Evolutionary conservation across 352 stramenopile genomes (phyloP).

Genomic region (Phytophthora lateralis): DNA sequence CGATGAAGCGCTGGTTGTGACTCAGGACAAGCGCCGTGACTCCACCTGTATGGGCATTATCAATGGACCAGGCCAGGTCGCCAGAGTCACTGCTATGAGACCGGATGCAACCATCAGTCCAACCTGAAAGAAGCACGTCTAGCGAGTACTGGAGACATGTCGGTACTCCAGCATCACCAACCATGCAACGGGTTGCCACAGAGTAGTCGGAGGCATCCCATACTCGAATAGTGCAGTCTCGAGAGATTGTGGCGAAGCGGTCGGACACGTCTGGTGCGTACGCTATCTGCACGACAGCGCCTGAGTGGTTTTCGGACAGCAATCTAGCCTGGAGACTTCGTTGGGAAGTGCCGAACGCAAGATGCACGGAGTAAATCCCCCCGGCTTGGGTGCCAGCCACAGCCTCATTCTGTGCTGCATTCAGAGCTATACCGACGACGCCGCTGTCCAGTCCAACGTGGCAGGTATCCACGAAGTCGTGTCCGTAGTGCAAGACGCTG

Average conservation of each 20-base stretch:
- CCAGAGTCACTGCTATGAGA: slow-evolving; percentile 88
- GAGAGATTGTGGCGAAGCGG: slow-evolving; percentile 88
- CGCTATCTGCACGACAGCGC: slow-evolving; percentile 72
- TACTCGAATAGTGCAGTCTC: slow-evolving; percentile 88
- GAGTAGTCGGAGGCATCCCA: slow-evolving; percentile 92
- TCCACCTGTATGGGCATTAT: slow-evolving; percentile 89
- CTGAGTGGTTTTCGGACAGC: slow-evolving; percentile 82
- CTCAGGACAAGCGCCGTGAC: slow-evolving; percentile 90
- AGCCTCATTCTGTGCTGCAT: slow-evolving; percentile 62
- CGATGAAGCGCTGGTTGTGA: slow-evolving; percentile 90
- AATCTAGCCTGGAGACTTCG: slow-evolving; percentile 26
- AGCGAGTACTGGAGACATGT: slow-evolving; percentile 87
- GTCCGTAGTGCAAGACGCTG: slow-evolving; percentile 80
- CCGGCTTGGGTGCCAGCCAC: slow-evolving; percentile 82
- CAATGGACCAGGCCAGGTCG: slow-evolving; percentile 87
- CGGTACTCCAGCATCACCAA: slow-evolving; percentile 64
- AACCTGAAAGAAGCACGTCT: slow-evolving; percentile 90
- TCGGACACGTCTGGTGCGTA: slow-evolving; percentile 86
- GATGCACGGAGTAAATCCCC: slow-evolving; percentile 71
- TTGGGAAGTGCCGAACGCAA: slow-evolving; percentile 53
- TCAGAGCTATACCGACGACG: slow-evolving; percentile 60
- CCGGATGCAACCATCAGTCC: slow-evolving; percentile 89
- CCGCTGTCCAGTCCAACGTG: slow-evolving; percentile 73
- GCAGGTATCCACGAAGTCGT: slow-evolving; percentile 74
- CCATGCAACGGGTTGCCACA: slow-evolving; percentile 54